These are phyloP conservation scores for Malassezia restricta DNA, from an alignment of 1,284 basidiomycete genomes.

Conservation along the genomic window DNA sequence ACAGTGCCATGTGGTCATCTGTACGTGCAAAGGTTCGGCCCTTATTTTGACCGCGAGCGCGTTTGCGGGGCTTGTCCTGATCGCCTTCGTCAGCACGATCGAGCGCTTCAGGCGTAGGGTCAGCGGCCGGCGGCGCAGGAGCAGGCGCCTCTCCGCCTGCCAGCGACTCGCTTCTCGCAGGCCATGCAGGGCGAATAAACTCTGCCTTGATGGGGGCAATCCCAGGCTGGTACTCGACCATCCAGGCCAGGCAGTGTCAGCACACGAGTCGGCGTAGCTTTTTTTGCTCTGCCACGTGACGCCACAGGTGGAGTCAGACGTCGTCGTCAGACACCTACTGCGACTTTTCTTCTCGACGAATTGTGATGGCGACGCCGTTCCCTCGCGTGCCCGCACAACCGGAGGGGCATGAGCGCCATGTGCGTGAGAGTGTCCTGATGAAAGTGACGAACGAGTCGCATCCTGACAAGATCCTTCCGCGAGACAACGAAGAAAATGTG, in stretches of 20 bases:
- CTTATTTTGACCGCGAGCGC: slow-evolving; percentile 16
- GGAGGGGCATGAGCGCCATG: slow-evolving; percentile 20
- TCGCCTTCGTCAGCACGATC: background rate
- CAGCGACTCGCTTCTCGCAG: slow-evolving; percentile 6
- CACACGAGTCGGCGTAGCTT: background rate
- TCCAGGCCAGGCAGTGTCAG: background rate
- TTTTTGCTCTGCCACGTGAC: background rate
- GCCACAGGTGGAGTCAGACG: background rate
- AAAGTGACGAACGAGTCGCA: slow-evolving; percentile 28
- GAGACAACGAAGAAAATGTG: slow-evolving; percentile 48
- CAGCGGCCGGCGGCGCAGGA: background rate
- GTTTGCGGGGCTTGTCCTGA: slow-evolving; percentile 3
- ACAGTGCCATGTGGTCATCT: slow-evolving; percentile 6
- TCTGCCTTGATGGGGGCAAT: slow-evolving; percentile 12
- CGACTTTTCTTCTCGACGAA: too few relatives aligned
- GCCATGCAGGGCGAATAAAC: slow-evolving; percentile 9
- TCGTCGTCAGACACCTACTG: too few relatives aligned
- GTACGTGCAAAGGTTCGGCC: slow-evolving; percentile 11
- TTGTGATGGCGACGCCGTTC: slow-evolving; percentile 38
- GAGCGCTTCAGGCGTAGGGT: background rate
- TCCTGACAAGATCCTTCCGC: slow-evolving; percentile 32
- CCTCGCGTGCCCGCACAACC: slow-evolving; percentile 25
- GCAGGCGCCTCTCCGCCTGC: background rate
- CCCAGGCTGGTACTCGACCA: slow-evolving; percentile 9
- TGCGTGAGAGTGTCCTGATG: slow-evolving; percentile 30